Evolutionary conservation across 768 basidiomycete species (phyloP), one percentile per base, ranked within the genome.

Genomic region (Phanerochaete carnosa): DNA sequence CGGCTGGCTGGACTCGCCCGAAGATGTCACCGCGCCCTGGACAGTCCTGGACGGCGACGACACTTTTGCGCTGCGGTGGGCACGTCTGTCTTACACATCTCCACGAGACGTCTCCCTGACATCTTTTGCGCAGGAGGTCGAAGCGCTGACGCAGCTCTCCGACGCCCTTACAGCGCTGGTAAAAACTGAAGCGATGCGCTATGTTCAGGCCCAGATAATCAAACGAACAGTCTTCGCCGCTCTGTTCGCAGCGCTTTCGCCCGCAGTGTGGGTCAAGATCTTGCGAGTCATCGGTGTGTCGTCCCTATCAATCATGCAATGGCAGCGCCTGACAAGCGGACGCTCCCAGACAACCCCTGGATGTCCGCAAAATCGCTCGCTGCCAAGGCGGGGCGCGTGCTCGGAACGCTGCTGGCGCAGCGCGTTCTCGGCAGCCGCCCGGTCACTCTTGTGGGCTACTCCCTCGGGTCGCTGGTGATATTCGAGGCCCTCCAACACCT

Each of bases 21-120:
- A 75, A 6, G 83, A 85, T 64, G 79, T 85, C 25, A 75, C 73
- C 3, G 76, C 75, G 4, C 83, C 84, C 1, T 86, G 84, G 84
- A 77, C 73, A 2, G 69, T 83, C 2, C 81, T 83, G 62, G 63
- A 45, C 35, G 65, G 68, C 13, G 79, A 83, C 55, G 82, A 85
- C 61, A 83, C 83, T 0, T 82, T 78, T 65, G 83, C 83, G 3
- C 68, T 86, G 57, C 81, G 80, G 72, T 85, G 84, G 84, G 83
- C 83, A 60, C 47, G 80, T 13, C 1, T 43, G 28, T 26, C 35
- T 28, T 13, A 4, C 30, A n/a, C 22, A 25, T 16, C 29, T 28
- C 26, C 13, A 12, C 12, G 15, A 22, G 2, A 25, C 54, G 6
- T 13, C 1, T 49, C 37, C 50, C 43, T 56, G 51, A 66, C 33